phyloP scores from a whole-genome alignment of 176 grass and related monocot species.

The Eleusine indica region DNA sequence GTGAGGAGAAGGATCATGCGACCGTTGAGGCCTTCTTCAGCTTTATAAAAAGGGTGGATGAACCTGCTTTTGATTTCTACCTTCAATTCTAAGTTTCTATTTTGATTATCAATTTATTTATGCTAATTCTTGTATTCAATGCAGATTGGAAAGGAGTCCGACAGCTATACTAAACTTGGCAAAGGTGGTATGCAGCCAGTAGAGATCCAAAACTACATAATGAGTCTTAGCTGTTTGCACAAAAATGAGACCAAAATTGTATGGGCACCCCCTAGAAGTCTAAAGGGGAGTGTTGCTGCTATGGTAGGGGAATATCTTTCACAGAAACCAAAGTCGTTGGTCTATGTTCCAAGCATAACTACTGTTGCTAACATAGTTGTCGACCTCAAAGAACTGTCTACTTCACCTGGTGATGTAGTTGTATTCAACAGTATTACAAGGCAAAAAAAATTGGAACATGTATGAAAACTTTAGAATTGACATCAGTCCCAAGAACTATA shows the following conservation, averaged over 20 bases:
- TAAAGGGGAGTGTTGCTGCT: not conserved
- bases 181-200: not conserved
- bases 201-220: not conserved
- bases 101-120: not conserved
- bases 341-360: not conserved
- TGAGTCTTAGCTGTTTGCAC: too few species aligned
- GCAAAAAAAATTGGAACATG: not conserved
- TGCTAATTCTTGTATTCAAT: not conserved
- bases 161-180: not conserved
- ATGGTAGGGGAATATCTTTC: not conserved
- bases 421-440: not conserved
- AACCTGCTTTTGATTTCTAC: too few species aligned
- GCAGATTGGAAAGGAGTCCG: not conserved
- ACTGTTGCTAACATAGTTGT: not conserved
- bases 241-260: too few species aligned
- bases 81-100: not conserved
- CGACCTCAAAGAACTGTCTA: not conserved
- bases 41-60: too few species aligned
- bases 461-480: not conserved
- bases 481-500: not conserved
- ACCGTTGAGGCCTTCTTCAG: too few species aligned
- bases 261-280: not conserved
- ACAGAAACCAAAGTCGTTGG: not conserved
- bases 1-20: not conserved
- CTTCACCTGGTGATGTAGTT: not conserved